Evolutionary conservation across 2,329 filamentous ascomycete genomes (phyloP).

Genomic region (Fonsecaea monophora): DNA sequence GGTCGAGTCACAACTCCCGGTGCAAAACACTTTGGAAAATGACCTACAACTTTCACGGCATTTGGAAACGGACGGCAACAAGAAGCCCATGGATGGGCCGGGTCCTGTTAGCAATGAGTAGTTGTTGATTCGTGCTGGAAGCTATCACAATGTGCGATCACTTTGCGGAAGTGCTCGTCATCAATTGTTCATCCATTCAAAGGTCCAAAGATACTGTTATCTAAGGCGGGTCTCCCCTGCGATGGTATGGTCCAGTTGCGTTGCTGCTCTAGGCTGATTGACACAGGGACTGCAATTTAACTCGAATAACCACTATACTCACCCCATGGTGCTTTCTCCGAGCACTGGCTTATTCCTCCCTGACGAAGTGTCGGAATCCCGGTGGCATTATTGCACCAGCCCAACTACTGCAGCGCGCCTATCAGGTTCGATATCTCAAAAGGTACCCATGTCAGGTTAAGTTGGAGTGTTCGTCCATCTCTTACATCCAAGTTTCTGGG

Average conservation of each 20-base stretch:
- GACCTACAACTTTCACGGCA: constrained; percentile 6
- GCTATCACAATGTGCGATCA: not conserved
- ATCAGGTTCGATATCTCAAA: not conserved
- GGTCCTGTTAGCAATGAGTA: not conserved
- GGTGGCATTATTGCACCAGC: not conserved
- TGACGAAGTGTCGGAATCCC: not conserved
- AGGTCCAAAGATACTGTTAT: not conserved
- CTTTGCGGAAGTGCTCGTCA: not conserved
- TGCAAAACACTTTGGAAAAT: constrained; percentile 5
- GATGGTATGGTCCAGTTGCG: not conserved
- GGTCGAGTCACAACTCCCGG: constrained; percentile 14
- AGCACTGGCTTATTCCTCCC: not conserved
- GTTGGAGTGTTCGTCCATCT: not conserved
- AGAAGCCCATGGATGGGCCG: not conserved
- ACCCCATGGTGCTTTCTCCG: not conserved
- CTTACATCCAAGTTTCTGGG: not conserved
- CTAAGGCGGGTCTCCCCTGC: not conserved
- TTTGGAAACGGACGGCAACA: not conserved
- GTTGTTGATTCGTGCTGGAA: not conserved
- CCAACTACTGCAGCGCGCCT: not conserved
- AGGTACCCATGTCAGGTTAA: not conserved
- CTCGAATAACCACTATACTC: not conserved
- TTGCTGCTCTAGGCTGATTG: not conserved
- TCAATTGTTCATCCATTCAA: not conserved
- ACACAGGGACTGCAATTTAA: not conserved